These are phyloP conservation scores for Termitomyces bulborhizus DNA, from an alignment of 768 basidiomycete genomes.

Conservation along the genomic window DNA sequence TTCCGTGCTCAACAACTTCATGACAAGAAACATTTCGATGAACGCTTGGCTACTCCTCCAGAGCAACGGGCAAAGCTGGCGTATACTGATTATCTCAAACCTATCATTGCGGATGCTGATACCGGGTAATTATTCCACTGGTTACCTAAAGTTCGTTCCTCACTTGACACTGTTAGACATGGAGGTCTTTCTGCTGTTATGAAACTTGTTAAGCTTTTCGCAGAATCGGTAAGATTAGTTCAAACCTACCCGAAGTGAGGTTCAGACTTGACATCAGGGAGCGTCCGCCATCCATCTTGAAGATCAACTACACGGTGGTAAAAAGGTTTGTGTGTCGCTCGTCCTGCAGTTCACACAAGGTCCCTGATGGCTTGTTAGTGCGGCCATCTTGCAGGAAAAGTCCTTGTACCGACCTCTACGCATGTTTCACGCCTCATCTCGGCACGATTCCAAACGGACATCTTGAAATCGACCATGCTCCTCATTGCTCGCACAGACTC, in stretches of 20 bases:
- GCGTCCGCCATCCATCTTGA: conserved; percentile 89
- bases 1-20: conserved; percentile 91
- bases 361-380: conserved; percentile 36
- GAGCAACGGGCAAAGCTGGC: conserved; percentile 66
- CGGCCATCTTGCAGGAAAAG: conserved; percentile 88
- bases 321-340: conserved; percentile 50
- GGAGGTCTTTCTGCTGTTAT: conserved; percentile 91
- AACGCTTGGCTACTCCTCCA: conserved; percentile 59
- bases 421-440: conserved; percentile 82
- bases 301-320: conserved; percentile 91
- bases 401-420: conserved; percentile 85
- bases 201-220: conserved; percentile 91
- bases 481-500: conserved; percentile 91
- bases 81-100: conserved; percentile 83
- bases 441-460: conserved; percentile 85
- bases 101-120: conserved; percentile 93
- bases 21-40: conserved; percentile 90
- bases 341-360: background rate
- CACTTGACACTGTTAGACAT: conserved; percentile 47
- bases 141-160: background rate
- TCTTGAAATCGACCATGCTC: conserved; percentile 83
- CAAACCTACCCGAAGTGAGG: background rate
- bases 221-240: conserved; percentile 60
- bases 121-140: conserved; percentile 58
- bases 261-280: conserved; percentile 38